phyloP scores from a whole-genome alignment of 441 rosid genomes.

The Adansonia madagascariensis region DNA sequence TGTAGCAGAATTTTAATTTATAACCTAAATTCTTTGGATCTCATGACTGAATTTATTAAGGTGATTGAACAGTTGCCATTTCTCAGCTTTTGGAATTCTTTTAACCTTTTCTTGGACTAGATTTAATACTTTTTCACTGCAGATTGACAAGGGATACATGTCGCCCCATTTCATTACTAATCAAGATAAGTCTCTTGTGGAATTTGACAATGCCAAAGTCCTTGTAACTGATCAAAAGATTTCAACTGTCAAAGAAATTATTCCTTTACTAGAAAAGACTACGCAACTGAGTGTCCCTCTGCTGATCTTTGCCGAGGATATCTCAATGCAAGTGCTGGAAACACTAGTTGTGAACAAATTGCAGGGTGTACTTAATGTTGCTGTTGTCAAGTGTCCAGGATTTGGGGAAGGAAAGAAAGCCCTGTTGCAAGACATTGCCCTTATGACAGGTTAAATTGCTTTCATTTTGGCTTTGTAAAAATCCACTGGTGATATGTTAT shows the following conservation, averaged over 20 bases:
- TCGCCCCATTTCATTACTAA: slow-evolving; percentile 86
- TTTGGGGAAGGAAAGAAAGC: slow-evolving; percentile 82
- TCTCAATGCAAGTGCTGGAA: slow-evolving; percentile 68
- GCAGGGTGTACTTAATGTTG: slow-evolving; percentile 78
- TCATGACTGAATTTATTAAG: slow-evolving; percentile 12
- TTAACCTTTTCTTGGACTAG: neutral
- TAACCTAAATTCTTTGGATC: neutral
- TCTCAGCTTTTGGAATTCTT: neutral
- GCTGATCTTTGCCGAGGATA: slow-evolving; percentile 83
- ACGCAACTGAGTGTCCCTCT: slow-evolving; percentile 85
- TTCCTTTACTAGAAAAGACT: slow-evolving; percentile 83
- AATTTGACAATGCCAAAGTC: slow-evolving; percentile 79
- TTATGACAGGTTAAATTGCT: slow-evolving; percentile 72
- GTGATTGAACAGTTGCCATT: neutral
- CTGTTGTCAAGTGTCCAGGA: slow-evolving; percentile 90
- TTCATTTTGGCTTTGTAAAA: neutral
- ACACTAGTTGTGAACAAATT: slow-evolving; percentile 72
- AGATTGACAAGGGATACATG: slow-evolving; percentile 92
- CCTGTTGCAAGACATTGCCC: slow-evolving; percentile 87
- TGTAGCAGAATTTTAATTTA: neutral
- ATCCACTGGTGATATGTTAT: neutral
- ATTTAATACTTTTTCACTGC: slow-evolving; percentile 32
- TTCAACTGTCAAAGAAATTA: slow-evolving; percentile 63
- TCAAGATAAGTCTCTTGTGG: slow-evolving; percentile 74
- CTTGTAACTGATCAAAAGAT: slow-evolving; percentile 85